Percentiles rank a stretch among this genome's conserved stretches.
Evolutionary conservation across 2,329 filamentous ascomycete species (phyloP).

Genomic region (Arthrobotrys megalospora): DNA sequence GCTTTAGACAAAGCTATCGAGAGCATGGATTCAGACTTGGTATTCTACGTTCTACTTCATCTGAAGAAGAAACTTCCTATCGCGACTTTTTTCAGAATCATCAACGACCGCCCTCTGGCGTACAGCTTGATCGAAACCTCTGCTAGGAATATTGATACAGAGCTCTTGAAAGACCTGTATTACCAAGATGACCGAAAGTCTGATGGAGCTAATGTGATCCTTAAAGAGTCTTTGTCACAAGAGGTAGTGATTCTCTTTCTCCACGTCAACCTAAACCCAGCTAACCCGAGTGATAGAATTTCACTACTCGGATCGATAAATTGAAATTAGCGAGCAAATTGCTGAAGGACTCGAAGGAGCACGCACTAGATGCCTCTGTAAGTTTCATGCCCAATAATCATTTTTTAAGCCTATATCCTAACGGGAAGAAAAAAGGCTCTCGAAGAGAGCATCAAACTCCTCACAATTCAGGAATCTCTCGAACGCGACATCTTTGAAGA

Average conservation of each 20-base stretch:
- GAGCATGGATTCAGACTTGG: constrained; percentile 91
- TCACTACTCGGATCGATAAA: constrained; percentile 76
- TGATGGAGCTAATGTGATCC: constrained; percentile 88
- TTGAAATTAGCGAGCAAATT: constrained; percentile 87
- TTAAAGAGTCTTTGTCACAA: constrained; percentile 85
- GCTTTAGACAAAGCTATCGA: constrained; percentile 97
- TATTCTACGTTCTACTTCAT: constrained; percentile 89
- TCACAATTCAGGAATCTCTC: constrained; percentile 88
- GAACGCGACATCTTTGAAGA: constrained; percentile 84
- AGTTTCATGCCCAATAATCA: neutral
- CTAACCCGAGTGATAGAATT: constrained; percentile 55
- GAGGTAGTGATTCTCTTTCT: constrained; percentile 45
- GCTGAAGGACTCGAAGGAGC: constrained; percentile 85
- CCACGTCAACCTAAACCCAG: neutral
- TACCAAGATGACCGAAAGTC: constrained; percentile 95
- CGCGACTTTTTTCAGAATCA: constrained; percentile 90
- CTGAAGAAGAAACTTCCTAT: constrained; percentile 91
- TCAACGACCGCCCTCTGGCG: constrained; percentile 87
- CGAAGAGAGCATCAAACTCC: constrained; percentile 82
- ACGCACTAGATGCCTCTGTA: constrained; percentile 62
- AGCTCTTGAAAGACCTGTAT: constrained; percentile 92
- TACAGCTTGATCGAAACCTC: constrained; percentile 90
- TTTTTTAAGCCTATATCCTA: constrained; percentile 69
- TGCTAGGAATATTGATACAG: constrained; percentile 82
- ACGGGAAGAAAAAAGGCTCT: constrained; percentile 77